A percentile compares a stretch with the other conserved stretches of the same genome.
Conservation (phyloP, 2,329 filamentous ascomycete species). For the Cladosporium velox region DNA sequence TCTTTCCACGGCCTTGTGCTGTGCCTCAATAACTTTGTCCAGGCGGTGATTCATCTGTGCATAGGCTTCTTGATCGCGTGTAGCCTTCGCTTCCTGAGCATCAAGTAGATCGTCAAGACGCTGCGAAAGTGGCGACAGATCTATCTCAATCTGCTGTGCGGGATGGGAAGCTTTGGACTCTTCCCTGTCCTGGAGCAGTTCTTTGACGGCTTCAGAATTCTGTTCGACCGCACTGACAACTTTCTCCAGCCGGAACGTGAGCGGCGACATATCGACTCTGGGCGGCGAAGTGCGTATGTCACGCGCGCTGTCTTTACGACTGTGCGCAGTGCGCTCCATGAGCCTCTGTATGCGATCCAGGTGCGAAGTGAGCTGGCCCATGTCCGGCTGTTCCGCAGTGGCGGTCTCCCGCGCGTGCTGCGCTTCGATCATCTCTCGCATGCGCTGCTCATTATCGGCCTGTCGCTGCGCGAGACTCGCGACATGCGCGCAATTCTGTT, state of each 20-base stretch:
- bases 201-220: slow-evolving; percentile 30
- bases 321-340: slow-evolving; percentile 27
- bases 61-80: slow-evolving; percentile 11
- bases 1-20: slow-evolving; percentile 20
- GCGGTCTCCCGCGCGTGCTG: slow-evolving; percentile 17
- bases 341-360: slow-evolving; percentile 34
- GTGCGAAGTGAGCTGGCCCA: slow-evolving; percentile 32
- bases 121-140: slow-evolving; percentile 25
- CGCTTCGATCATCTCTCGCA: slow-evolving; percentile 26
- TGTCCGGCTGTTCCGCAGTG: slow-evolving; percentile 26
- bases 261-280: slow-evolving; percentile 28
- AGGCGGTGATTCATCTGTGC: slow-evolving; percentile 6
- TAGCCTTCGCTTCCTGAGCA: slow-evolving; percentile 24
- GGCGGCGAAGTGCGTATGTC: slow-evolving; percentile 13
- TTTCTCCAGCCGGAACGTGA: slow-evolving; percentile 28
- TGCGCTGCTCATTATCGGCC: slow-evolving; percentile 32
- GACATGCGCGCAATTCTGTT: slow-evolving; percentile 29
- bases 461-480: slow-evolving; percentile 30
- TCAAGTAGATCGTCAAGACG: slow-evolving; percentile 27
- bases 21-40: slow-evolving; percentile 13
- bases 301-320: slow-evolving; percentile 25
- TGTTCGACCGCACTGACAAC: slow-evolving; percentile 33
- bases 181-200: slow-evolving; percentile 26
- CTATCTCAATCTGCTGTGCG: slow-evolving; percentile 15
- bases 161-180: background rate